A percentile compares a stretch with the other conserved stretches of the same genome.
These are phyloP conservation scores for Arctium lappa DNA, from an alignment of 129 eudicot genomes.

Conservation along the genomic window DNA sequence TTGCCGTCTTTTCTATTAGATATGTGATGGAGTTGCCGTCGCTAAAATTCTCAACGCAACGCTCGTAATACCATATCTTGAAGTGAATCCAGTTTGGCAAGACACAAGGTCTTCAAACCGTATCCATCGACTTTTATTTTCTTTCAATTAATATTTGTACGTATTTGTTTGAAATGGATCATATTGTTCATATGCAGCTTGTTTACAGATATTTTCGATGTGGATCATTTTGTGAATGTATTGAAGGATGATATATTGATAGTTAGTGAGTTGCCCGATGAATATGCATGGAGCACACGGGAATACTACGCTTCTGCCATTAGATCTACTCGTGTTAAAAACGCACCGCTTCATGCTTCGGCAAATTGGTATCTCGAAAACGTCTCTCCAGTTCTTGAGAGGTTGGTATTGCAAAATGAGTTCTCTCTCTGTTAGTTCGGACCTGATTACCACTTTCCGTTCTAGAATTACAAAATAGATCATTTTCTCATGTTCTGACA, in stretches of 20 bases:
- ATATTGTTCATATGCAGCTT: constrained; percentile 46
- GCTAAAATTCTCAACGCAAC: constrained; percentile 97
- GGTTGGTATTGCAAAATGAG: constrained; percentile 44
- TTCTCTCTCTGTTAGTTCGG: neutral
- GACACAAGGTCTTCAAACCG: constrained; percentile 69
- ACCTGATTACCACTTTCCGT: neutral
- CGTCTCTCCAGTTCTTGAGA: constrained; percentile 71
- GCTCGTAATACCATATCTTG: constrained; percentile 87
- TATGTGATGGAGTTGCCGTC: constrained; percentile 95
- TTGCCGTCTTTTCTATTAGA: constrained; percentile 40
- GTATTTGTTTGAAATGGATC: neutral
- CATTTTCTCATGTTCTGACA: neutral
- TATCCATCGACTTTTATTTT: neutral
- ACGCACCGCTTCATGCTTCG: constrained; percentile 97
- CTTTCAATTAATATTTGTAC: neutral
- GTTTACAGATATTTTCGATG: constrained; percentile 87
- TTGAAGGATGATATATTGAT: constrained; percentile 84
- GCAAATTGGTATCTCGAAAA: constrained; percentile 85
- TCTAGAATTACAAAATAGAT: neutral
- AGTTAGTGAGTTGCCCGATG: constrained; percentile 80
- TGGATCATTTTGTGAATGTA: constrained; percentile 88
- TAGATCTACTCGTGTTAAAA: constrained; percentile 84
- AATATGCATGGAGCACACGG: constrained; percentile 96
- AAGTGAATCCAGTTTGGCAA: constrained; percentile 99
- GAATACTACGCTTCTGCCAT: constrained; percentile 90